Base-by-base conservation (phyloP, 2,329 filamentous ascomycete genomes). In the Aspergillus sp. region DNA sequence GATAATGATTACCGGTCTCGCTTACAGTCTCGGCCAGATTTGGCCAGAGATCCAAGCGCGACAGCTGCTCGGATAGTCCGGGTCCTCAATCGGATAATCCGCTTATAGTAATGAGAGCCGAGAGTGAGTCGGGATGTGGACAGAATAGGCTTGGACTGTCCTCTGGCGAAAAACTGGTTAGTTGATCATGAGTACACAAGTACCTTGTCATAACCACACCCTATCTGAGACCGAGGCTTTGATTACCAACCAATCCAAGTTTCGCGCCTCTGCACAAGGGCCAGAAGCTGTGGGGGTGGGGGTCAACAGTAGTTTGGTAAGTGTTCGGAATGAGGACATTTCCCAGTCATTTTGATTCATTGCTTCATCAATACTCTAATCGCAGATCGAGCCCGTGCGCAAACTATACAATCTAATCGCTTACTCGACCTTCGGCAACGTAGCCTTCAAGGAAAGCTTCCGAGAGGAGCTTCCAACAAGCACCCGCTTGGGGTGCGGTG, bases 401-500 rank as follows among this genome's bases (percentile, higher is more conserved):
- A 25, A 54, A 6, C 4, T 15, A 34, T 38, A 22, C 47, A 50
- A 28, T 17, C 7, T 28, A 28, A 47, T 34, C 28, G 45, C 30
- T 53, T 61, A 75, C 54, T 72, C 57, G 22, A 72, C 63, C 11
- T 47, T 43, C 41, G 75, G 75, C 58, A 82, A 63, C 15, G 71
- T 68, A 19, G 76, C 77, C 22, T 73, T 69, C 13, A 89, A 79
- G 23, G 79, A 80, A 66, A 89, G 73, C 60, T 84, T 87, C 68
- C 86, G 81, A 61, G 84, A 87, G 4, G 83, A 86, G 65, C 79
- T 82, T 28, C 87, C 87, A 6, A 89, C 86, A 65, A 84, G 85
- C 46, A 87, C 82, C 60, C 80, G 87, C 81, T 88, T 88, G 56
- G 81, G 76, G 67, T 85, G 81, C 23, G 79, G 69, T 31, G 80